These are phyloP conservation scores for Arthrobotrys sinensis DNA, from an alignment of 2,329 filamentous ascomycete species.

Conservation along the genomic window DNA sequence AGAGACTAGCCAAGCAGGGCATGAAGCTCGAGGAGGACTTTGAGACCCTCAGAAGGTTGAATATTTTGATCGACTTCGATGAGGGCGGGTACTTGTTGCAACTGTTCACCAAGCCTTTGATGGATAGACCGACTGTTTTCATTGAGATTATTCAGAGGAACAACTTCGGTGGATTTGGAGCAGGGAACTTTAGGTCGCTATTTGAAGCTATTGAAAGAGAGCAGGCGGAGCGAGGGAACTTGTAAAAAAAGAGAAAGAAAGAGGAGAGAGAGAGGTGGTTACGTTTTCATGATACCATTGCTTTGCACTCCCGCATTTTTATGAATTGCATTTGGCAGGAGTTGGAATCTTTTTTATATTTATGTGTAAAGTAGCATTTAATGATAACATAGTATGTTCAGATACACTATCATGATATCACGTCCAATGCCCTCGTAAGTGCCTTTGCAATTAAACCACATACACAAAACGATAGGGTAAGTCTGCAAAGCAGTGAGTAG, in stretches of 20 bases:
- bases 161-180: conserved; percentile 91
- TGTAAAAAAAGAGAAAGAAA: conserved; percentile 69
- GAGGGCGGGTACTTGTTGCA: conserved; percentile 87
- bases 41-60: conserved; percentile 80
- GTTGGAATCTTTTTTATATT: conserved; percentile 29
- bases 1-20: conserved; percentile 73
- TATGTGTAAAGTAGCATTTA: conserved; percentile 31
- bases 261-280: background rate
- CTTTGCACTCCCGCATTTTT: conserved; percentile 18
- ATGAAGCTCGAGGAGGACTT: conserved; percentile 82
- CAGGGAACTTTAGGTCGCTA: conserved; percentile 93
- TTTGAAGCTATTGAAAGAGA: conserved; percentile 97
- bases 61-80: conserved; percentile 95
- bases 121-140: conserved; percentile 96
- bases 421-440: background rate
- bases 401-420: background rate
- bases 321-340: conserved; percentile 33
- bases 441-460: too few species aligned
- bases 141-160: conserved; percentile 96
- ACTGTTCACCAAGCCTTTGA: conserved; percentile 78
- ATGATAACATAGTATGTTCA: background rate
- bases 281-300: conserved; percentile 38
- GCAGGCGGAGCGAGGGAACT: conserved; percentile 86
- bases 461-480: too few species aligned
- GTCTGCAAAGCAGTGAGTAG: too few species aligned